Conservation (phyloP, 176 grass and related monocot genomes). For the Carex cristatella region DNA sequence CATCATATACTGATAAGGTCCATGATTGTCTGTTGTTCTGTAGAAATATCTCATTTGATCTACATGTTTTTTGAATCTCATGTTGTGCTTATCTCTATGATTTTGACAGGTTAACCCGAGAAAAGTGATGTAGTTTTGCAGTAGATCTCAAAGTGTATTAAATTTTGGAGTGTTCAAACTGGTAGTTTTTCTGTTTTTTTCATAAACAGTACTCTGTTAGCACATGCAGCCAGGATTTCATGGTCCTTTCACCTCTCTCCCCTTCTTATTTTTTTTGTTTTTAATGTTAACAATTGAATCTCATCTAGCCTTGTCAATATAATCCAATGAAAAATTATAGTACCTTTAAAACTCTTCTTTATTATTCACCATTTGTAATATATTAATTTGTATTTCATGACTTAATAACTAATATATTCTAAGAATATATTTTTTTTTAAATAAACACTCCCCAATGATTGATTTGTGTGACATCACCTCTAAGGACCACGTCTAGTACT, state of each 20-base stretch:
- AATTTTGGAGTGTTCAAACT: background rate
- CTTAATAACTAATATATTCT: background rate
- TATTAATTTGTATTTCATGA: constrained; percentile 5
- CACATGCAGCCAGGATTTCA: background rate
- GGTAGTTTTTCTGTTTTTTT: background rate
- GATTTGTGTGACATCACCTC: background rate
- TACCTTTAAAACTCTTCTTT: background rate
- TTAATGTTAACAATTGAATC: constrained; percentile 9
- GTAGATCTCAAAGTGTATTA: constrained; percentile 9
- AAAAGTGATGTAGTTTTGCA: constrained; percentile 1
- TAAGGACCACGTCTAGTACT: background rate
- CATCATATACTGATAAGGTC: constrained; percentile 16
- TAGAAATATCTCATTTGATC: constrained; percentile 13
- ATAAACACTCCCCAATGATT: background rate
- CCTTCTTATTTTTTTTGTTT: background rate
- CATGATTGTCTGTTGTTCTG: background rate
- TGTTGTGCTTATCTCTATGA: constrained; percentile 2
- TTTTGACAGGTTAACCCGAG: constrained; percentile 31
- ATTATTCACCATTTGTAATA: background rate
- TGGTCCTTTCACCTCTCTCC: background rate
- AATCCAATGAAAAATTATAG: background rate
- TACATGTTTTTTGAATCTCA: background rate
- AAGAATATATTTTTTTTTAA: background rate
- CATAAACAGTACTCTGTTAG: background rate
- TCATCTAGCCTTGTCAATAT: constrained; percentile 14